phyloP scores from a whole-genome alignment of 805 yeast genomes.

The Saturnispora bothae region DNA sequence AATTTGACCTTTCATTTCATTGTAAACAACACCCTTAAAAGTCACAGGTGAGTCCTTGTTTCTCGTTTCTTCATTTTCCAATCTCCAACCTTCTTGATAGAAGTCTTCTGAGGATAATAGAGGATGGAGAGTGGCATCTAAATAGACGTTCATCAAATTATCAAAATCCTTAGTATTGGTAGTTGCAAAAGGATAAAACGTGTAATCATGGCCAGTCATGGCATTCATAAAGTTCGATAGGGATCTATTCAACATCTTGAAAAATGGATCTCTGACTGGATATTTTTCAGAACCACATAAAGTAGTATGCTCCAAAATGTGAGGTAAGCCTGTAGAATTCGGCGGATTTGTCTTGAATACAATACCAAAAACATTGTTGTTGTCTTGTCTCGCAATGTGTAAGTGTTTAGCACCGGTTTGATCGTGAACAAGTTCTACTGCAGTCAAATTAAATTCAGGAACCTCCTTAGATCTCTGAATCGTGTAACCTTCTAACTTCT shows the following conservation, averaged over 20 bases:
- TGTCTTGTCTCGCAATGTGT: slow-evolving; percentile 76
- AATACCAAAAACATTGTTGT: slow-evolving; percentile 79
- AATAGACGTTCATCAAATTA: slow-evolving; percentile 77
- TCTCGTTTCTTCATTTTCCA: slow-evolving; percentile 56
- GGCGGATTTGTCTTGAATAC: slow-evolving; percentile 94
- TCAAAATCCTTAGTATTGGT: slow-evolving; percentile 74
- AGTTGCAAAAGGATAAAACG: slow-evolving; percentile 93
- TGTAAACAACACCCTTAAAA: slow-evolving; percentile 93
- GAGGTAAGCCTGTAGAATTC: slow-evolving; percentile 91
- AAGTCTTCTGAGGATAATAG: slow-evolving; percentile 70
- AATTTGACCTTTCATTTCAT: slow-evolving; percentile 97
- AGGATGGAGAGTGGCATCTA: slow-evolving; percentile 82
- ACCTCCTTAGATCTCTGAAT: slow-evolving; percentile 55
- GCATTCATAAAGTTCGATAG: slow-evolving; percentile 96
- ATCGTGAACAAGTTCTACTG: slow-evolving; percentile 59
- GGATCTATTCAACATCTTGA: slow-evolving; percentile 94
- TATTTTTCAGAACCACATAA: slow-evolving; percentile 85
- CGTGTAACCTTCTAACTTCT: slow-evolving; percentile 53
- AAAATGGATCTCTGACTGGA: slow-evolving; percentile 95
- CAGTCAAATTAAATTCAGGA: slow-evolving; percentile 75
- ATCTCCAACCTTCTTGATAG: slow-evolving; percentile 94
- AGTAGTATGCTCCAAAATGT: slow-evolving; percentile 91
- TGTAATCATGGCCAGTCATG: slow-evolving; percentile 95
- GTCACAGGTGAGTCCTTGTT: slow-evolving; percentile 52
- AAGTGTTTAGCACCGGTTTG: slow-evolving; percentile 71